Base-by-base conservation (phyloP, 371 early-diverging fungal species). In the Vairimorpha ceranae region DNA sequence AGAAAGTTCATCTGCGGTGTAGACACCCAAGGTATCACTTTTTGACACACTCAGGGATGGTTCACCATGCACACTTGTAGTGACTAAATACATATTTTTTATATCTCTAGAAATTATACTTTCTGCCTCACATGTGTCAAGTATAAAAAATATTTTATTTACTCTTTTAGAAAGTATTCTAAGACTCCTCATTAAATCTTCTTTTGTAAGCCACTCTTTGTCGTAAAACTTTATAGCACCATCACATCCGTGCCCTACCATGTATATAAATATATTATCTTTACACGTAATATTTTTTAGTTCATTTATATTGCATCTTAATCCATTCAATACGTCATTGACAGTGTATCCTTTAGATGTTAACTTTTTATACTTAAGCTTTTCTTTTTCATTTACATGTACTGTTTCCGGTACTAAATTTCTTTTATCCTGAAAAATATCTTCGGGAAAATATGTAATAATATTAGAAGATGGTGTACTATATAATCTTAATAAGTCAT, bases 101-200 rank as follows among this genome's bases (percentile, higher is more conserved):
- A 72, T 77, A 30, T 65, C 65, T 23, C 56, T 25, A 61, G 77
- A 73, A 19, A 83, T 65, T 7, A 83, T 41, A 35, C 71, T 67
- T 23, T 72, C 77, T 61, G 83, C 83, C 46, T 80, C 70, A 70
- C 83, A 83, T 2, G 83, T 83, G 65, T 83, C 83, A 32, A 81
- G 4, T 45, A 83, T 75, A 43, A 83, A 51, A 4, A 83, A 54
- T 19, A 82, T 46, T 51, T 75, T 77, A 29, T 65, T 71, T 2
- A 81, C 45, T 72, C 73, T 58, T 52, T 72, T 48, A 17, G 52
- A 70, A 7, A 82, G 59, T 1, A 38, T 41, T 0, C 29, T 30
- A 25, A 83, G n/a, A 14, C 71, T 69, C 27, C 63, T 14, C 69
- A 73, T 81, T n/a, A 83, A 14, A 45, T 83, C 83, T 19, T 81